Base-by-base conservation (phyloP, 2,329 filamentous ascomycete genomes). In the Ophiostoma sp. region DNA sequence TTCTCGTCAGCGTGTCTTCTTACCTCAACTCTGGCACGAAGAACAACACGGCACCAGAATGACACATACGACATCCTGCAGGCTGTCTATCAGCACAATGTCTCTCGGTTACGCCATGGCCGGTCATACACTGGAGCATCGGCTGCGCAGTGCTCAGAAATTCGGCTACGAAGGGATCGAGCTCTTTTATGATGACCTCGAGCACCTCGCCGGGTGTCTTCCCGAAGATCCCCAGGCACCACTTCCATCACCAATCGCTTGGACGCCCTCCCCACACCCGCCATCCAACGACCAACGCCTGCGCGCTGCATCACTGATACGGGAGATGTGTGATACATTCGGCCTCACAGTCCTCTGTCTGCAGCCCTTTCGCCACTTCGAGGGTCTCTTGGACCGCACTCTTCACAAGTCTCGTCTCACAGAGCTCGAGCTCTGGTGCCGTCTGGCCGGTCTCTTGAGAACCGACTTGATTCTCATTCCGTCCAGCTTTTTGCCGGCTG, bases 401-500 rank as follows among this genome's bases (percentile, higher is more conserved):
- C 77, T 80, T 66, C 84, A 85, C 70, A 76, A 77, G 1, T 75
- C 78, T 44, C 78, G 85, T 16, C 77, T 88, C 44, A 77, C 81
- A 49, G 80, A 88, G 72, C 79, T 89, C 64, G 78, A 82, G 12
- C 76, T 84, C 36, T 89, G 87, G 87, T 84, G 89, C 71, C 73
- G 80, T 38, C 76, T 89, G 14, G 85, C 83, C 2, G 77, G 80
- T 18, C 79, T 81, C 12, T 78, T 89, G 1, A 76, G 77, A n/a
- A 89, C 87, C 8, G 82, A 87, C 72, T 78, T 87, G 66, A 87
- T 90, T 67, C 83, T 85, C 69, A 83, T 90, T n/a, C 86, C 87
- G 0, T 84, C 83, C 0, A 84, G 79, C 47, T 89, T 87, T 73
- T 79, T 88, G 16, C 76, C 81, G 8, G 69, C 70, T 2, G 55